phyloP scores from a whole-genome alignment of 257 asterid genomes.

The Solanum tarijense region DNA sequence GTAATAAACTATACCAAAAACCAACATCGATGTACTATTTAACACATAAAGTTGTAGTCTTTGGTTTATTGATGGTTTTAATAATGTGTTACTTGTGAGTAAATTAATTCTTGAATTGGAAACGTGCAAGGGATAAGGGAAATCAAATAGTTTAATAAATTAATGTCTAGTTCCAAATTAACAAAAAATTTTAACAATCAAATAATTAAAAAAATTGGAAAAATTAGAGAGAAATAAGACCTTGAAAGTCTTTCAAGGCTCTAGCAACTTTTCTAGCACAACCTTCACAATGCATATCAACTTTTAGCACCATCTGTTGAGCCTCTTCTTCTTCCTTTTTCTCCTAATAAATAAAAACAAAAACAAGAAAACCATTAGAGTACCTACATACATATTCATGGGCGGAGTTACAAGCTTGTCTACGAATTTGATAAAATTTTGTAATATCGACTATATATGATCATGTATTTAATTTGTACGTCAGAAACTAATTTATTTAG shows the following conservation, averaged over 20 bases:
- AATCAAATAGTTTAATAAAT: not conserved
- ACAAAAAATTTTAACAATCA: not conserved
- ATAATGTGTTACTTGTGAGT: not conserved
- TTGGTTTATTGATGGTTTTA: not conserved
- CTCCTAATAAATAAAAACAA: conserved; percentile 9
- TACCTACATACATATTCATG: not conserved
- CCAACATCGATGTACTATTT: not conserved
- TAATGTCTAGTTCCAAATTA: not conserved
- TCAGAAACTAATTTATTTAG: not conserved
- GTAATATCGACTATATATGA: not conserved
- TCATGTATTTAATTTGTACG: not conserved
- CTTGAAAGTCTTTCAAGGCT: conserved; percentile 63
- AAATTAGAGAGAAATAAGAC: conserved; percentile 2
- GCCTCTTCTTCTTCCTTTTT: conserved; percentile 18
- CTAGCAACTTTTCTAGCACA: conserved; percentile 79
- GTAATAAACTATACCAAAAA: not conserved
- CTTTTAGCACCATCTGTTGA: conserved; percentile 59
- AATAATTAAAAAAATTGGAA: not conserved
- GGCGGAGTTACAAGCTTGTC: not conserved
- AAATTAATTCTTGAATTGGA: not conserved
- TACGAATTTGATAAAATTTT: not conserved
- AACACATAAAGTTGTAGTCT: not conserved
- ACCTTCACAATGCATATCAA: conserved; percentile 89
- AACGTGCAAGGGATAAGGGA: not conserved
- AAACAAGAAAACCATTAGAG: not conserved